Base-by-base conservation (phyloP, 306 rosid species). In the Pterocarpus santalinus region DNA sequence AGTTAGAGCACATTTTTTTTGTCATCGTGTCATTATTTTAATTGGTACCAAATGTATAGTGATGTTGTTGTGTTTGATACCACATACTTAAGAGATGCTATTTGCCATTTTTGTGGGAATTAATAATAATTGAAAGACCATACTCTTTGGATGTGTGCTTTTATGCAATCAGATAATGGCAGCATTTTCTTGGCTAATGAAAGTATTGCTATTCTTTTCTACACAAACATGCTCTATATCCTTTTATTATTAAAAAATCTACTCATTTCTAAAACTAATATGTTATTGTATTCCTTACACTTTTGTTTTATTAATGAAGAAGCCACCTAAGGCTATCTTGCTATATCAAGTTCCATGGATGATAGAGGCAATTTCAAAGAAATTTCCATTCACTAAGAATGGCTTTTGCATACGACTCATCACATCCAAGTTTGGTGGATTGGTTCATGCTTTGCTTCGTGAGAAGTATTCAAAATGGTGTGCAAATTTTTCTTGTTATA, bases 11-110 rank as follows among this genome's bases (percentile, higher is more conserved):
- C 7, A 55, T 73, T 10, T 46, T 53, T 53, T 36, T 55, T 35
- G 35, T 55, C 51, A 10, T 15, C 76, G 0, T 63, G 51, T 72
- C 35, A 16, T 72, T 72, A 63, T 34, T 56, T 73, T 38, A 36
- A 73, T 38, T 55, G 58, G 39, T 36, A 56, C 53, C 66, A 38
- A 56, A 2, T 35, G 6, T 56, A 73, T 56, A 11, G 16, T 38
- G 53, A 73, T 73, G 66, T 8, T 4, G 30, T 73, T 56, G 22
- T 46, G 36, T 72, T 72, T 72, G 51, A 72, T 72, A 72, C 46
- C 11, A 49, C 75, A 1, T 70, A 70, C 51, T 55, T 72, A 36
- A 36, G 10, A 56, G 3, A 57, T 73, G 67, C 38, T 38, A 5
- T 57, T 39, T 73, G 73, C 10, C 9, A 44, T 44, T 68, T 68